Evolutionary conservation across 148 eudicot species (phyloP).

Genomic region (Bassia scoparia): DNA sequence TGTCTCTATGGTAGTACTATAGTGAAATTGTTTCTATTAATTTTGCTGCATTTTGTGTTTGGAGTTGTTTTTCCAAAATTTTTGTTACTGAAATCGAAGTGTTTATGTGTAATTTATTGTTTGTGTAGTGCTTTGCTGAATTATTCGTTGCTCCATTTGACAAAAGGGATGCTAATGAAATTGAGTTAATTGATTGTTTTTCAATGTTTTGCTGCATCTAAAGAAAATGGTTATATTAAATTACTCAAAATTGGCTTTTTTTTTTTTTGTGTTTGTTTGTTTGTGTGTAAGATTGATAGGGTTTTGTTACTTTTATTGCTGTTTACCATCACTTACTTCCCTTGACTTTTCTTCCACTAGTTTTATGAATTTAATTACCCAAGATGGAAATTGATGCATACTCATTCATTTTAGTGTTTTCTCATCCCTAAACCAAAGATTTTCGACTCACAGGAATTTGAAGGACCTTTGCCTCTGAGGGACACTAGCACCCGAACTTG

Average conservation of each 20-base stretch:
- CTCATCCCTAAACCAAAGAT: not conserved
- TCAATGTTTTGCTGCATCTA: no score
- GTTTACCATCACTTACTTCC: not conserved
- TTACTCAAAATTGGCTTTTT: not conserved
- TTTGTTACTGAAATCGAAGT: no score
- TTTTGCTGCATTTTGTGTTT: not conserved
- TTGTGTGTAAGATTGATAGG: not conserved
- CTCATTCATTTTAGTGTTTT: not conserved
- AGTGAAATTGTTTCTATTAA: not conserved
- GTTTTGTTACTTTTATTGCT: not conserved
- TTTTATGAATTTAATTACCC: not conserved
- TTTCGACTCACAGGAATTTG: constrained; percentile 38
- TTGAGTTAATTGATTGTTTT: no score
- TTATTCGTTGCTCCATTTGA: no score
- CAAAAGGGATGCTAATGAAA: no score
- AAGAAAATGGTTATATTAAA: no score
- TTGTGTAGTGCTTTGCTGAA: no score
- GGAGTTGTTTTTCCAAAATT: not conserved
- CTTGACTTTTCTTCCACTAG: not conserved
- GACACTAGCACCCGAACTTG: constrained; percentile 47
- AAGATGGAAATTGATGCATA: not conserved
- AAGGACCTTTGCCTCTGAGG: constrained; percentile 54
- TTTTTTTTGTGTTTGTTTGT: no score
- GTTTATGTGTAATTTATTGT: no score
- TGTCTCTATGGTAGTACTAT: not conserved